These are phyloP conservation scores for Kwoniella dejecticola DNA, from an alignment of 768 basidiomycete genomes.

Conservation along the genomic window DNA sequence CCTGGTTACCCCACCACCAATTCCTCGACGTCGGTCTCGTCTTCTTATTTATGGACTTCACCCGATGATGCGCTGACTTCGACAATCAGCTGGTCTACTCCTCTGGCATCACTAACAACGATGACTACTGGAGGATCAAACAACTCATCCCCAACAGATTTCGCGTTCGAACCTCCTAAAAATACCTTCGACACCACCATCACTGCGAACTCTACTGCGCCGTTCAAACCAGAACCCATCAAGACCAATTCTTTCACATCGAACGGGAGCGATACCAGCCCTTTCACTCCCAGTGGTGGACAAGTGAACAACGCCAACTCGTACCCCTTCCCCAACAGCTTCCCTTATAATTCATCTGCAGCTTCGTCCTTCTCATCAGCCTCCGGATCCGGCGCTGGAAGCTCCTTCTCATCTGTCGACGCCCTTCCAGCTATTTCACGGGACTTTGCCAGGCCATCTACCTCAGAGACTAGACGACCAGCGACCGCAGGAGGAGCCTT, in stretches of 20 bases:
- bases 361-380: slow-evolving; percentile 47
- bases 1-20: not conserved
- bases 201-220: not conserved
- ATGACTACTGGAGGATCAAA: slow-evolving; percentile 27
- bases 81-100: slow-evolving; percentile 18
- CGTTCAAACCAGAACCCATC: slow-evolving; percentile 24
- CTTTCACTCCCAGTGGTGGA: slow-evolving; percentile 6
- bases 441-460: slow-evolving; percentile 51
- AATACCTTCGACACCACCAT: not conserved
- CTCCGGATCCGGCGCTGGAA: slow-evolving; percentile 38
- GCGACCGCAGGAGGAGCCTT: slow-evolving; percentile 52
- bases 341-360: slow-evolving; percentile 27
- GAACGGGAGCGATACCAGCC: slow-evolving; percentile 3
- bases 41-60: slow-evolving; percentile 14
- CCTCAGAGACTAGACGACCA: slow-evolving; percentile 47
- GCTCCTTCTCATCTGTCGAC: slow-evolving; percentile 47
- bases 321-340: slow-evolving; percentile 11
- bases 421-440: slow-evolving; percentile 53
- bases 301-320: slow-evolving; percentile 8
- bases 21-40: not conserved
- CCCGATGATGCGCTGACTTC: slow-evolving; percentile 22
- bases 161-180: slow-evolving; percentile 45
- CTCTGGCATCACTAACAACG: slow-evolving; percentile 13
- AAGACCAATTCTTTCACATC: slow-evolving; percentile 25
- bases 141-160: slow-evolving; percentile 41